Conservation (phyloP, 1,284 basidiomycete genomes). For the Crucibulum parvulum region DNA sequence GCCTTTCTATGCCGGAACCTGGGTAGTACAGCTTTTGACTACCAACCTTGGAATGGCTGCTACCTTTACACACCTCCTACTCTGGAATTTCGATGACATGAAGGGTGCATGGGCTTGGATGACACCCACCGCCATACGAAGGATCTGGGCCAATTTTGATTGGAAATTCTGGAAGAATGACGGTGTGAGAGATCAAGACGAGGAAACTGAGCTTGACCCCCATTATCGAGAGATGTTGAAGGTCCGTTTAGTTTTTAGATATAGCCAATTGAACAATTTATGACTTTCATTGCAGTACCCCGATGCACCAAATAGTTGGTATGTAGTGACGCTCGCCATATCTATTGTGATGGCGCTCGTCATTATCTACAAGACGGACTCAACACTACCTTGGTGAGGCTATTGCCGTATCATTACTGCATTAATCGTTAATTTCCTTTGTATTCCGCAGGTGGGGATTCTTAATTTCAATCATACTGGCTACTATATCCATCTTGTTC, state of each 20-base stretch:
- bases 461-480: constrained; percentile 46
- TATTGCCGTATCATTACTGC: background rate
- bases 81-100: constrained; percentile 58
- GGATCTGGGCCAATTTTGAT: constrained; percentile 39
- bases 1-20: constrained; percentile 44
- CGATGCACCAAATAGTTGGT: constrained; percentile 57
- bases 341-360: constrained; percentile 50
- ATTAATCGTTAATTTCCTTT: background rate
- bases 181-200: constrained; percentile 37
- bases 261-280: background rate
- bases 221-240: constrained; percentile 64
- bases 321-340: constrained; percentile 40
- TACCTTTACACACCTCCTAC: constrained; percentile 56
- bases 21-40: constrained; percentile 44
- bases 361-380: constrained; percentile 54
- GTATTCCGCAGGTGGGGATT: constrained; percentile 47
- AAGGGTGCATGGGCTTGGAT: constrained; percentile 50
- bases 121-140: constrained; percentile 35
- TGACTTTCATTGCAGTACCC: constrained; percentile 41
- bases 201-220: constrained; percentile 46
- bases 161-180: constrained; percentile 53
- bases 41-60: constrained; percentile 51
- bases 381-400: constrained; percentile 54
- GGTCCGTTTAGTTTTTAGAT: constrained; percentile 26
- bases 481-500: constrained; percentile 50